These are phyloP conservation scores for Xylariaceae sp. DNA, from an alignment of 2,329 filamentous ascomycete genomes.

Conservation along the genomic window DNA sequence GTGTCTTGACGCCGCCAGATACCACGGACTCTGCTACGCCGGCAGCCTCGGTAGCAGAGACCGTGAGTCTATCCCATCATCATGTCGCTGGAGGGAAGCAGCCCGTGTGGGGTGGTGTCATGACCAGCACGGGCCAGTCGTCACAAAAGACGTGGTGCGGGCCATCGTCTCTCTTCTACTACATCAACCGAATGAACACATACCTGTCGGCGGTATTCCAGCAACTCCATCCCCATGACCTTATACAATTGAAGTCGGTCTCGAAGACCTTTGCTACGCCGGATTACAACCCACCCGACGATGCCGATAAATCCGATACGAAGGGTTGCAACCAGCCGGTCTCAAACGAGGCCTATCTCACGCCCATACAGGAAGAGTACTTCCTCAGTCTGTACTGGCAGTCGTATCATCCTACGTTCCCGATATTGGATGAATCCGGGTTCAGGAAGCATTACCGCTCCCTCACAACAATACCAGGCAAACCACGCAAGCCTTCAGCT, in stretches of 20 bases:
- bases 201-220: conserved; percentile 34
- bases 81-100: background rate
- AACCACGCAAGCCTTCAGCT: conserved; percentile 39
- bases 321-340: conserved; percentile 16
- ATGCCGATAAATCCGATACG: conserved; percentile 14
- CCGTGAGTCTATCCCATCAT: background rate
- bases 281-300: conserved; percentile 18
- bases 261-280: conserved; percentile 21
- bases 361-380: conserved; percentile 40
- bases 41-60: conserved; percentile 8
- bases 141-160: conserved; percentile 38
- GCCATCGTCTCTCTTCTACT: conserved; percentile 39
- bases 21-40: conserved; percentile 13
- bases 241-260: conserved; percentile 31
- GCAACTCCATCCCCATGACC: conserved; percentile 29
- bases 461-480: conserved; percentile 33
- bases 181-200: conserved; percentile 36
- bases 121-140: conserved; percentile 33
- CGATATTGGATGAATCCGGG: conserved; percentile 40
- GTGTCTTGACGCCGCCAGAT: conserved; percentile 16
- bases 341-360: conserved; percentile 30
- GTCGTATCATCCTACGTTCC: conserved; percentile 38
- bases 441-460: conserved; percentile 42
- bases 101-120: conserved; percentile 34
- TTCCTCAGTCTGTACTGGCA: conserved; percentile 46